Conservation (phyloP, 495 filamentous ascomycete genomes). For the Alectoria sarmentosa region DNA sequence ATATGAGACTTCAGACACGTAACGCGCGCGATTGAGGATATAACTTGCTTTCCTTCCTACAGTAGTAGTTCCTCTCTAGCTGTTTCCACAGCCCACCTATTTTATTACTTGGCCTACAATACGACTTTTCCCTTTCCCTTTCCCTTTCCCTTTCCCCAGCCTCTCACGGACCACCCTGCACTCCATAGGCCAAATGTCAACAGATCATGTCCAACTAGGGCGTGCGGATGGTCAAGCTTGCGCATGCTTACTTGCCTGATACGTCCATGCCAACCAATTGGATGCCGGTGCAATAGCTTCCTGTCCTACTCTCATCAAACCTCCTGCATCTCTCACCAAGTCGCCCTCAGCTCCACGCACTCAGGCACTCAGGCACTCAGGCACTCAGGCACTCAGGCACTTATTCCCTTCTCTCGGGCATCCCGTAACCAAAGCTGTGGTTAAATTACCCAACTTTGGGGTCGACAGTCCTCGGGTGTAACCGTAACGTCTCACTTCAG, state of each 20-base stretch:
- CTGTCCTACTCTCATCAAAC: background rate
- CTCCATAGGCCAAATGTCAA: slow-evolving; percentile 1
- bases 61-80: slow-evolving; percentile 25
- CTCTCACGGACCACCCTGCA: slow-evolving; percentile 8
- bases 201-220: slow-evolving; percentile 1
- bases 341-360: background rate
- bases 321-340: background rate
- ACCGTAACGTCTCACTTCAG: background rate
- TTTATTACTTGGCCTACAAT: no score
- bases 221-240: background rate
- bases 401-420: background rate
- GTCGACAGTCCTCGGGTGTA: background rate
- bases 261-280: slow-evolving; percentile 20
- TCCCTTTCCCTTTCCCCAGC: no score
- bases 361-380: no score
- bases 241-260: slow-evolving; percentile 14
- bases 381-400: no score
- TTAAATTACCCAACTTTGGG: background rate
- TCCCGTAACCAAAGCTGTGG: background rate
- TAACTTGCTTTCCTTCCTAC: slow-evolving; percentile 22
- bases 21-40: slow-evolving; percentile 17
- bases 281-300: slow-evolving; percentile 11
- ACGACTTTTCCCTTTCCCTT: no score
- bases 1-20: slow-evolving; percentile 14
- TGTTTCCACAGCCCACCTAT: background rate